Conservation (phyloP, 2,329 filamentous ascomycete genomes). For the Tolypocladium pustulatum region DNA sequence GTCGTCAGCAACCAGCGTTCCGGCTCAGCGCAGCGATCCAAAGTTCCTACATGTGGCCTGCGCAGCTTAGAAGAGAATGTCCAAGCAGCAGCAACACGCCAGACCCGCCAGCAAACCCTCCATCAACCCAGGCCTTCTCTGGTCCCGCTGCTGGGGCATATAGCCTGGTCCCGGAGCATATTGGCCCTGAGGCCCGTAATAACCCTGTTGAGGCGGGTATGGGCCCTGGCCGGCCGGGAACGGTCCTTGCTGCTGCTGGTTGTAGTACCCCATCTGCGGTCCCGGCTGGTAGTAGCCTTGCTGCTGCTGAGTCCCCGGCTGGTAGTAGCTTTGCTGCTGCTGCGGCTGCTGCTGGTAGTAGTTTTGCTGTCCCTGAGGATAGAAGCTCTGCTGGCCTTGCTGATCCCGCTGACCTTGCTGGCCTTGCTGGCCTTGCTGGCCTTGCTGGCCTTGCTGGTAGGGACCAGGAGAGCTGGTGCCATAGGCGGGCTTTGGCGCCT, state of each 20-base stretch:
- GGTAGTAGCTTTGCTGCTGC: conserved; percentile 17
- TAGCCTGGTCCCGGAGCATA: conserved; percentile 27
- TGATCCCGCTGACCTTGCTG: no score
- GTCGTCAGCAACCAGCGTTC: neutral
- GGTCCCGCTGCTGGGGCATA: conserved; percentile 21
- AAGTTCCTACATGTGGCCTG: neutral
- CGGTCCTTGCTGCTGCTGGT: conserved; percentile 23
- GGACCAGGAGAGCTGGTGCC: conserved; percentile 18
- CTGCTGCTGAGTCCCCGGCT: conserved; percentile 14
- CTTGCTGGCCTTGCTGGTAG: conserved; percentile 14
- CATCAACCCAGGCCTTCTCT: conserved; percentile 24
- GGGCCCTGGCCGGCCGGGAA: conserved; percentile 22
- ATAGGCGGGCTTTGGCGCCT: conserved; percentile 32
- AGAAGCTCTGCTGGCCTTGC: conserved; percentile 11
- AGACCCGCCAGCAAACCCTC: conserved; percentile 38
- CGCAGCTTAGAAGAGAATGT: conserved; percentile 38
- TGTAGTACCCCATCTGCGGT: conserved; percentile 33
- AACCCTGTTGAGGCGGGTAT: conserved; percentile 23
- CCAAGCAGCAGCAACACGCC: conserved; percentile 50
- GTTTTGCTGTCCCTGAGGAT: conserved; percentile 7
- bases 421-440: conserved; percentile 9
- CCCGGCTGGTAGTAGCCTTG: conserved; percentile 29
- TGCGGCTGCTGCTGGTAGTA: conserved; percentile 12
- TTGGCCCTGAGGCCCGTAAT: conserved; percentile 22
- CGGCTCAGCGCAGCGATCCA: neutral